These are phyloP conservation scores for Didymella pinodella DNA, from an alignment of 2,329 filamentous ascomycete genomes.

Conservation along the genomic window DNA sequence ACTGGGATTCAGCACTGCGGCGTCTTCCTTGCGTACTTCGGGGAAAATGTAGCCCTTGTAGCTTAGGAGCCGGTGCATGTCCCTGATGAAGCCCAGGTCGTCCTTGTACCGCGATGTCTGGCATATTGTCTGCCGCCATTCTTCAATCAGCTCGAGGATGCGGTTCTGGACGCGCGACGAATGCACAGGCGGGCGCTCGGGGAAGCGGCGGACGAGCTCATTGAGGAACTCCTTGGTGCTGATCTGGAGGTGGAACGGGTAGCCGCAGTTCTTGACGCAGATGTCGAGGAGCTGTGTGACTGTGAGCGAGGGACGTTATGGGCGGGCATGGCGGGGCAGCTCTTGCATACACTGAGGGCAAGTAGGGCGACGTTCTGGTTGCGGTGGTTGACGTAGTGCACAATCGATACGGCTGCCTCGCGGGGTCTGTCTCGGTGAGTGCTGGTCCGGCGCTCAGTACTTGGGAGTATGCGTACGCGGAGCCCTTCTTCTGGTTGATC, in stretches of 20 bases:
- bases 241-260: constrained; percentile 98
- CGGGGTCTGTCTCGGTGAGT: constrained; percentile 67
- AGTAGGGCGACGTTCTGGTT: constrained; percentile 94
- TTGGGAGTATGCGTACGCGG: constrained; percentile 63
- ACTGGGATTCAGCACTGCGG: constrained; percentile 93
- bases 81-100: constrained; percentile 91
- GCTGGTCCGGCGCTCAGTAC: neutral
- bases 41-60: constrained; percentile 98
- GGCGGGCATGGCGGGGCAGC: constrained; percentile 21
- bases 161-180: constrained; percentile 86
- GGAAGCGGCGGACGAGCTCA: constrained; percentile 94
- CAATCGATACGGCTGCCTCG: constrained; percentile 91
- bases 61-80: constrained; percentile 94
- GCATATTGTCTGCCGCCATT: constrained; percentile 98
- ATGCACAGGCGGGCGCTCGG: constrained; percentile 88
- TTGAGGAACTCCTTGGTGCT: constrained; percentile 99
- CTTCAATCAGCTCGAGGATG: constrained; percentile 95
- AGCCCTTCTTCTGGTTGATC: constrained; percentile 97
- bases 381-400: constrained; percentile 93
- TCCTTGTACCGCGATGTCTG: constrained; percentile 98
- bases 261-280: constrained; percentile 99
- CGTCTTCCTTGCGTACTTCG: constrained; percentile 89
- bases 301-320: constrained; percentile 32
- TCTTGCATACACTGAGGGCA: constrained; percentile 71
- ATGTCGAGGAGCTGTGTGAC: constrained; percentile 81